Base-by-base conservation (phyloP, 139 green algal species). In the Auxenochlorella protothecoides region DNA sequence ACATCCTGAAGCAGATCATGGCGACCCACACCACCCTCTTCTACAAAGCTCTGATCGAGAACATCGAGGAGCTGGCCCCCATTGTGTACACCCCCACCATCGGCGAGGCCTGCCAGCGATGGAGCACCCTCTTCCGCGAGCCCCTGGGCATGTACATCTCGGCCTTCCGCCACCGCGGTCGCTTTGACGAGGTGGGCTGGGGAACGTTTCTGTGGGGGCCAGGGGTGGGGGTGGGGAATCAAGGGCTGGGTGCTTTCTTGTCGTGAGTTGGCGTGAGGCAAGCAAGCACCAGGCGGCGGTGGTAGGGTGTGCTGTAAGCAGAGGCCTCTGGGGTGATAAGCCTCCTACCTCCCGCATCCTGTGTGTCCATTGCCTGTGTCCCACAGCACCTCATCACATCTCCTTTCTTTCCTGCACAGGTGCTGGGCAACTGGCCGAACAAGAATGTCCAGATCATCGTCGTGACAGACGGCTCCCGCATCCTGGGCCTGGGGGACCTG, bases 21-120 rank as follows among this genome's bases (percentile, higher is more conserved):
- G 63, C 65, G 44, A 65, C 61, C 65, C 81, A 85, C 65, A 52
- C 66, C 55, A 76, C 61, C 11, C 72, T 80, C 3, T 81, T 74
- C 52, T 80, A 81, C 72, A 76, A 75, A 55, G 66, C 72, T 6
- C 61, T 81, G 27, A 63, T 71, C 3, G 61, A 79, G 59, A 61
- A 83, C 68, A 65, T 83, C 10, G 67, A 75, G 56, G 59, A 75
- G 55, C 60, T 79, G 60, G 71, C 74, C 3, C 78, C 78, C 63
- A 68, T 84, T 60, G 55, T 84, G 3, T 84, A 81, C 75, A 96
- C 90, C 9, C 90, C 90, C 6, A 94, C 89, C 8, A 89, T 96
- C 6, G 92, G 92, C 7, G 86, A 96, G 76, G 91, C 89, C 2
- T 96, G 91, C 84, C 69, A 86, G 68, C 78, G 83, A 53, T 96